Evolutionary conservation across 768 basidiomycete species (phyloP), one percentile per base, ranked within the genome.

Genomic region (Pleurotus citrinopileatus): DNA sequence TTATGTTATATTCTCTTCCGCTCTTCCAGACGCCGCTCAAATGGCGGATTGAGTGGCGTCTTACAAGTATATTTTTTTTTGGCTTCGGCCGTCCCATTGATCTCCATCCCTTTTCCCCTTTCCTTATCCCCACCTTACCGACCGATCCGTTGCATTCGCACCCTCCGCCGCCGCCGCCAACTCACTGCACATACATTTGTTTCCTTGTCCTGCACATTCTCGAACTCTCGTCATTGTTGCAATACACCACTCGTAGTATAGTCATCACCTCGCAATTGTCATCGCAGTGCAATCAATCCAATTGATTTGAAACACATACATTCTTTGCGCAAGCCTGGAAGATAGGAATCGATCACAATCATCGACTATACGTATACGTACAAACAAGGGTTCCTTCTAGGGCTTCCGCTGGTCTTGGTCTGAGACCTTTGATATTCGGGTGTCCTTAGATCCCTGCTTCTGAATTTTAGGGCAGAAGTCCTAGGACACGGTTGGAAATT

Each of bases 171-270:
- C 65, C 60, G 58, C 66, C 61, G 67, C 63, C 57, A 57, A 55
- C 63, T 62, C 61, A 56, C 27, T 63, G 62, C 70, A 71, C 77
- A 75, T 78, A 74, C 73, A 69, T 73, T 71, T 71, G 70, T 70
- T 65, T 61, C 58, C 48, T 60, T 59, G 44, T 53, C 48, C 55
- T 57, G 57, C 57, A 60, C 53, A 59, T 56, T 55, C 60, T 52
- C 47, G 25, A 26, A 42, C 52, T 42, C 26, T 53, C 52, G 37
- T 42, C 40, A 53, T 51, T 56, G 32, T 57, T 56, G 57, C 63
- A 57, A 56, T 55, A 63, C 52, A 55, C 57, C 53, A 55, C 58
- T 28, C 32, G 52, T 55, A 37, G 53, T 60, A 63, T 42, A 60
- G 58, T 58, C 62, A 62, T 60, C 61, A 59, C 58, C 54, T 55